These are phyloP conservation scores for Datura wrightii DNA, from an alignment of 257 asterid genomes.

Conservation along the genomic window DNA sequence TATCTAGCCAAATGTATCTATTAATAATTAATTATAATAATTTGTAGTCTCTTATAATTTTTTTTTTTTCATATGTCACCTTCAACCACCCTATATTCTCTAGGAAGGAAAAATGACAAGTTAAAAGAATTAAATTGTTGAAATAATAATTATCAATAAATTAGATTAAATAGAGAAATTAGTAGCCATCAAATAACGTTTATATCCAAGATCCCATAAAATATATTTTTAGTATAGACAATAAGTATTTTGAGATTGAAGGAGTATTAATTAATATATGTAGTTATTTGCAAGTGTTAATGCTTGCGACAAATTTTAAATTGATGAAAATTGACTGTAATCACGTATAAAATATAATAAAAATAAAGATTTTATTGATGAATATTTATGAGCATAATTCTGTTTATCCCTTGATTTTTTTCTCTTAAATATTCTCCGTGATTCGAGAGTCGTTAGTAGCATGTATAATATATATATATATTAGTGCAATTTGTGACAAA, in stretches of 20 bases:
- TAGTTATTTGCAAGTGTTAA: not conserved
- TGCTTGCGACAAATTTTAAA: too few species aligned
- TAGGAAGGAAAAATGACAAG: not conserved
- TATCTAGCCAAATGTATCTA: not conserved
- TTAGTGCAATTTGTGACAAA: constrained; percentile 16
- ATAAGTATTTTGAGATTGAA: too few species aligned
- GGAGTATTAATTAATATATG: not conserved
- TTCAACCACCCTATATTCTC: not conserved
- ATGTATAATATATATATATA: not conserved
- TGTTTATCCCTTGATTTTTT: too few species aligned
- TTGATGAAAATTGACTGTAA: too few species aligned
- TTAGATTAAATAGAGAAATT: not conserved
- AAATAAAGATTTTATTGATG: too few species aligned
- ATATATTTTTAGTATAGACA: not conserved
- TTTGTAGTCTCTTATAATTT: not conserved
- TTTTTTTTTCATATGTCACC: not conserved
- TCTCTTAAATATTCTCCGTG: too few species aligned
- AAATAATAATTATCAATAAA: not conserved
- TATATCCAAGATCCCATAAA: not conserved
- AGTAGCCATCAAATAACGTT: not conserved
- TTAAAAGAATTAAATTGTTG: not conserved
- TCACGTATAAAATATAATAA: too few species aligned
- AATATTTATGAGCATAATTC: too few species aligned
- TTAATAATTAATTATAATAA: too few species aligned
- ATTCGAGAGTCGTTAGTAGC: too few species aligned